Conservation (phyloP, 495 filamentous ascomycete species). For the Podospora fimiseda region DNA sequence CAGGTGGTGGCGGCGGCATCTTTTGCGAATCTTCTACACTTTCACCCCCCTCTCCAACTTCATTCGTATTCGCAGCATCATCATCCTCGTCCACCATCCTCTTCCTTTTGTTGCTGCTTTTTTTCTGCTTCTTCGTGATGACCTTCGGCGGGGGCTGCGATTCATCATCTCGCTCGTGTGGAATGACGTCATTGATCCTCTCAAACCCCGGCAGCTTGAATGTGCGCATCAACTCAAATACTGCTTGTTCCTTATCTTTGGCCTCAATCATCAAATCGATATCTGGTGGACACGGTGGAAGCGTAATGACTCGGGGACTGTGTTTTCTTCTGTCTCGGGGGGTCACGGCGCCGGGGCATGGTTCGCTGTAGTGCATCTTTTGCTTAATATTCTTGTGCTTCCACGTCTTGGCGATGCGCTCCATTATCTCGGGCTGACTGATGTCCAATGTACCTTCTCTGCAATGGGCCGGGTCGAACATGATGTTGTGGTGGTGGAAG, state of each 20-base stretch:
- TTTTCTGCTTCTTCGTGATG: constrained; percentile 43
- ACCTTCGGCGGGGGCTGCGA: constrained; percentile 54
- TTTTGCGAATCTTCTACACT: constrained; percentile 38
- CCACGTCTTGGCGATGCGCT: constrained; percentile 78
- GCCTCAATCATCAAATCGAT: constrained; percentile 99
- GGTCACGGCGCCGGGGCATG: constrained; percentile 66
- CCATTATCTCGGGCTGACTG: constrained; percentile 49
- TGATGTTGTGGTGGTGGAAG: constrained; percentile 93
- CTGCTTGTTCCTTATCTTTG: constrained; percentile 96
- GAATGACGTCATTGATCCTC: constrained; percentile 68
- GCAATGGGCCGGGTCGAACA: constrained; percentile 64
- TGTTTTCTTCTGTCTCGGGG: constrained; percentile 74
- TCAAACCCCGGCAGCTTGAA: constrained; percentile 77
- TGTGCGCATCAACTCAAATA: constrained; percentile 86
- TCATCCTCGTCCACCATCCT: constrained; percentile 21
- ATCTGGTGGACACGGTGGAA: constrained; percentile 73
- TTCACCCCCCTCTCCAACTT: constrained; percentile 36
- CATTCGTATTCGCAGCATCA: constrained; percentile 33
- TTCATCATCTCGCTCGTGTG: constrained; percentile 71
- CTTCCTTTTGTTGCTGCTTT: constrained; percentile 17
- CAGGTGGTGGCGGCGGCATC: constrained; percentile 18
- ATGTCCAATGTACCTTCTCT: constrained; percentile 87
- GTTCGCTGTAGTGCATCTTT: constrained; percentile 96
- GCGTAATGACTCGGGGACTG: constrained; percentile 62
- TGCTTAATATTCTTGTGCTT: constrained; percentile 76